Percentiles rank a stretch among this genome's conserved stretches.
Conservation (phyloP, 2,329 filamentous ascomycete genomes). For the Fusarium pseudograminearum region DNA sequence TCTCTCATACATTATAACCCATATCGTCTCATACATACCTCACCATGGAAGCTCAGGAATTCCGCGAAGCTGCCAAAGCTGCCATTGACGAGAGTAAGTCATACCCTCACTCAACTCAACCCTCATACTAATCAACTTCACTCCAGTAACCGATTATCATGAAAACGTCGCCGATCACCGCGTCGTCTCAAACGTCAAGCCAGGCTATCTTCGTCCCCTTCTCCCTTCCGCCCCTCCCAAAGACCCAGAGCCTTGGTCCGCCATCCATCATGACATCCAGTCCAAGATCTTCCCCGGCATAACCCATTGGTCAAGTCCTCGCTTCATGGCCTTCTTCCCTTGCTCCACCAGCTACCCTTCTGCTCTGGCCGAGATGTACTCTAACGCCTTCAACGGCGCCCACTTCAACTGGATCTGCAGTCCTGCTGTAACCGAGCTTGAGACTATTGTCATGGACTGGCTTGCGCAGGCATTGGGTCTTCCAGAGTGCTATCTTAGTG, state of each 20-base stretch:
- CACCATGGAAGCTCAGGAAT: conserved; percentile 83
- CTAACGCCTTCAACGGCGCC: conserved; percentile 85
- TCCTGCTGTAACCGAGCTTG: conserved; percentile 90
- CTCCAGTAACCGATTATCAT: conserved; percentile 83
- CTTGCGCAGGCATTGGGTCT: conserved; percentile 80
- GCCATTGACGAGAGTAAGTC: conserved; percentile 84
- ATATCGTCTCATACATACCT: background rate
- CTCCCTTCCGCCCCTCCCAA: conserved; percentile 76
- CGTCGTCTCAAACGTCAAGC: conserved; percentile 82
- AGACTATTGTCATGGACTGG: conserved; percentile 95
- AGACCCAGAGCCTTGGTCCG: conserved; percentile 77
- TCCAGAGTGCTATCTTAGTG: conserved; percentile 79
- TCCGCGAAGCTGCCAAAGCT: conserved; percentile 79
- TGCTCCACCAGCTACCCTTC: conserved; percentile 83
- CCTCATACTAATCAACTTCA: conserved; percentile 3
- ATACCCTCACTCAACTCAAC: conserved; percentile 48
- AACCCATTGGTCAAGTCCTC: conserved; percentile 94
- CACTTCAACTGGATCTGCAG: conserved; percentile 98
- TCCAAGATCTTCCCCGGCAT: conserved; percentile 89
- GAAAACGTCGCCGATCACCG: conserved; percentile 76
- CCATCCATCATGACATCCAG: conserved; percentile 87
- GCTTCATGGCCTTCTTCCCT: conserved; percentile 97
- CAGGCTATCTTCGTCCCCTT: conserved; percentile 85
- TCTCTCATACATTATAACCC: background rate
- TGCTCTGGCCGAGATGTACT: conserved; percentile 94